Base-by-base conservation (phyloP, 192 early-diverging fungal genomes). In the Gaertneriomyces semiglobifer region DNA sequence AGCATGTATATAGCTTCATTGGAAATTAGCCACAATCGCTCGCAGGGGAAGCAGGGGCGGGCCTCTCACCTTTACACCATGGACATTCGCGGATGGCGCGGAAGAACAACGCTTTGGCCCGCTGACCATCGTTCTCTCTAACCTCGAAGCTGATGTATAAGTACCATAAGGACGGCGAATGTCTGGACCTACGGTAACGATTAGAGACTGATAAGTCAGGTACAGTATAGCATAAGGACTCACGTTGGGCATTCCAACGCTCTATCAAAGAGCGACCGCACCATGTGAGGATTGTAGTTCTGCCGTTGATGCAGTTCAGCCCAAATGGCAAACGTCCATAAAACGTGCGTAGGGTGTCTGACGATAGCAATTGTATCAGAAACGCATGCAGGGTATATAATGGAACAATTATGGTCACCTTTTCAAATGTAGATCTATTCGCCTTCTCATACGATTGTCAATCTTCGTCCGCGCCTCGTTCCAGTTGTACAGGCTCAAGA, bases 31-130 rank as follows among this genome's bases (percentile, higher is more conserved):
- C 40, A 70, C 54, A 45, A 52, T 40, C 62, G 16, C 47, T 58
- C 18, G 20, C 25, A 14, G 8, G 38, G 38, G 38, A 38, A 57
- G 4, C 11, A 16, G 12, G 38, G 11, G 18, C 10, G 10, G 0
- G 10, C 40, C 33, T 16, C 52, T 65, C 73, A 87, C 86, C 82
- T 76, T 87, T 87, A 46, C 79, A 74, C 88, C 88, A 89, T 8
- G 88, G 88, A 74, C 88, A 89, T 54, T 82, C 79, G 48, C 79
- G 77, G 8, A 89, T 64, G 9, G 88, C 79, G 6, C 81, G 72
- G 68, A 81, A 88, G 44, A 85, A 78, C 19, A 89, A 52, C 38
- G 67, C 51, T 38, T 84, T 85, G 11, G 81, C 84, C 62, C 64
- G 73, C 7, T 53, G 58, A 9, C 53, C 9, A 46, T 82, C 68